Evolutionary conservation across 176 grass and related monocot species (phyloP).

Genomic region (Raddia distichophylla): DNA sequence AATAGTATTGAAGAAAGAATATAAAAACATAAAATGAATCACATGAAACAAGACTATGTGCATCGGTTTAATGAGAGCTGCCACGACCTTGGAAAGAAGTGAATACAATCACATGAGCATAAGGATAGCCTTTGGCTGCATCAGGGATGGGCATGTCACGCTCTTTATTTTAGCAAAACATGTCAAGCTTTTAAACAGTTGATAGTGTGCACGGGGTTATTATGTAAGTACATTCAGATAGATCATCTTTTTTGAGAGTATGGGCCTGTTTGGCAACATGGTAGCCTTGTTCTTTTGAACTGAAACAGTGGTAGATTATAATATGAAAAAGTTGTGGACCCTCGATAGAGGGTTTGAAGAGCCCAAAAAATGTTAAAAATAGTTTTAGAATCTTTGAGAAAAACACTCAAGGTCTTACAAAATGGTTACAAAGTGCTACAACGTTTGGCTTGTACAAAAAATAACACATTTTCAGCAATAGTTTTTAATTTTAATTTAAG

Average conservation of each 20-base stretch:
- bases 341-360: too few species aligned
- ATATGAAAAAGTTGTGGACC: too few species aligned
- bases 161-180: neutral
- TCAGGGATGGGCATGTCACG: constrained; percentile 13
- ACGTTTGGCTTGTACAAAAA: too few species aligned
- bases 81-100: constrained; percentile 2
- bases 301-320: too few species aligned
- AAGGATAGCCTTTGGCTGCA: neutral
- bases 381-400: too few species aligned
- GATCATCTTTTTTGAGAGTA: neutral
- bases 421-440: too few species aligned
- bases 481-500: too few species aligned
- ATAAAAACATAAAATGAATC: constrained; percentile 19
- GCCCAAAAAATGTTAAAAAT: too few species aligned
- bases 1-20: constrained; percentile 37
- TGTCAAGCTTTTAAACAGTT: constrained; percentile 12
- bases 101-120: neutral
- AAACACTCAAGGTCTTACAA: too few species aligned
- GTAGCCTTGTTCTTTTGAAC: too few species aligned
- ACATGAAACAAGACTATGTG: neutral
- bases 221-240: constrained; percentile 10
- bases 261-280: too few species aligned
- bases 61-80: constrained; percentile 7
- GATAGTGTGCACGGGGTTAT: neutral
- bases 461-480: too few species aligned